Base-by-base conservation (phyloP, 257 asterid species). In the Jaltomata sinuosa region DNA sequence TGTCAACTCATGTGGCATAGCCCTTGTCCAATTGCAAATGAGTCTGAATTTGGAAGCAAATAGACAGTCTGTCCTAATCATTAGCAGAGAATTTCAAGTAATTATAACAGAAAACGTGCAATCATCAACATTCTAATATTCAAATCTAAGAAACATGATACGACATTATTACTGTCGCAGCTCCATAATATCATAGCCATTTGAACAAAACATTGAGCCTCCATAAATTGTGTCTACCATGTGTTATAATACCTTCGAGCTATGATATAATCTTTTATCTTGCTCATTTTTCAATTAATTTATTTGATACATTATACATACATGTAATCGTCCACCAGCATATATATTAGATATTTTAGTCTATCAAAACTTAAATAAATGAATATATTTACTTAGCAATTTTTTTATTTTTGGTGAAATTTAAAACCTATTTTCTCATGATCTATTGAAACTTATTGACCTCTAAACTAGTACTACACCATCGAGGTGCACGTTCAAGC, bases 1-100 rank as follows among this genome's bases (percentile, higher is more conserved):
- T 68, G 79, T 50, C 16, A 50, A 80, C 50, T 52, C 84, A 38
- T 53, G 82, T 84, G 52, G 64, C 65, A 31, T 85, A 80, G 62
- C 72, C 83, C 76, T 85, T 49, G 86, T 31, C 81, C 78, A 84
- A 81, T 86, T 78, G 86, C 82, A 85, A 88, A 81, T 61, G 88
- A 85, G 89, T 81, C 61, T 81, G 84, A 81, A 83, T 89, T 55
- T 29, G 52, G 90, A 72, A 84, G 86, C 88, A 85, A 79, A 21
- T 16, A 79, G 15, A 42, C 77, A 50, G 82, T 69, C 85, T 80
- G 90, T 31, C 84, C 83, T 79, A 87, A 85, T 87, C 84, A 89
- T 87, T 83, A 85, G 85, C 38, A 69, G 76, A 14, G 57, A 77
- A 69, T 79, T 86, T 85, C 54, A 55, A 68, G 84, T 84, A 71